Percentiles rank a stretch among this genome's conserved stretches.
These are phyloP conservation scores for Echinochloa phyllopogon DNA, from an alignment of 176 grass and related monocot species.

Conservation along the genomic window DNA sequence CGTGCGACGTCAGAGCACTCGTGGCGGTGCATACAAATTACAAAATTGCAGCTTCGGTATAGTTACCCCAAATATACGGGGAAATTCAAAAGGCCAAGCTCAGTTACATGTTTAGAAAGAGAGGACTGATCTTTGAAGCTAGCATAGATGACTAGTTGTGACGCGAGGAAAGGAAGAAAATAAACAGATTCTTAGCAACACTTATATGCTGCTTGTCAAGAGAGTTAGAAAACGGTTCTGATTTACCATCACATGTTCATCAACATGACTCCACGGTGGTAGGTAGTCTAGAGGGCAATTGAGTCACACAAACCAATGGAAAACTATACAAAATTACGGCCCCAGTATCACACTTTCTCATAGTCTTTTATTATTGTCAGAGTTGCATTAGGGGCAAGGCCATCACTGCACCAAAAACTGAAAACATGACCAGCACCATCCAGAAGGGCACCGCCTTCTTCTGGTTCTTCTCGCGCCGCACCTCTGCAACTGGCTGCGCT, in stretches of 20 bases:
- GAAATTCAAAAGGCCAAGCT: background rate
- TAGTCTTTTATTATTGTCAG: slow-evolving; percentile 50
- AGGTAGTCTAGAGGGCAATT: slow-evolving; percentile 39
- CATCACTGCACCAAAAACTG: slow-evolving; percentile 85
- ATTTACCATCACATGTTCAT: slow-evolving; percentile 46
- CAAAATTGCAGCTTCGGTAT: background rate
- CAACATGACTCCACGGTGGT: slow-evolving; percentile 25
- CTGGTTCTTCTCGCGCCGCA: slow-evolving; percentile 51
- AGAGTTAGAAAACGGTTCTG: slow-evolving; percentile 41
- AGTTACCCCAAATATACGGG: background rate
- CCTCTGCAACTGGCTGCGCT: slow-evolving; percentile 11
- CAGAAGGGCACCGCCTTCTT: slow-evolving; percentile 84
- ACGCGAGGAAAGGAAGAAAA: background rate
- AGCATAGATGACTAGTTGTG: background rate
- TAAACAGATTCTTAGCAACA: background rate
- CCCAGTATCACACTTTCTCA: slow-evolving; percentile 23
- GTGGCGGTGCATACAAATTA: background rate
- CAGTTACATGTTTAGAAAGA: background rate
- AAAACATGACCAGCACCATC: slow-evolving; percentile 81
- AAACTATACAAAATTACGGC: slow-evolving; percentile 86
- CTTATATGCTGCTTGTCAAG: slow-evolving; percentile 29
- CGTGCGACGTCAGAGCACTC: background rate
- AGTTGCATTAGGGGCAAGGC: slow-evolving; percentile 98
- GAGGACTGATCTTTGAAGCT: background rate
- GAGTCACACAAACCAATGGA: slow-evolving; percentile 47